Base-by-base conservation (phyloP, 2,329 filamentous ascomycete genomes). In the Lecanicillium sp. region DNA sequence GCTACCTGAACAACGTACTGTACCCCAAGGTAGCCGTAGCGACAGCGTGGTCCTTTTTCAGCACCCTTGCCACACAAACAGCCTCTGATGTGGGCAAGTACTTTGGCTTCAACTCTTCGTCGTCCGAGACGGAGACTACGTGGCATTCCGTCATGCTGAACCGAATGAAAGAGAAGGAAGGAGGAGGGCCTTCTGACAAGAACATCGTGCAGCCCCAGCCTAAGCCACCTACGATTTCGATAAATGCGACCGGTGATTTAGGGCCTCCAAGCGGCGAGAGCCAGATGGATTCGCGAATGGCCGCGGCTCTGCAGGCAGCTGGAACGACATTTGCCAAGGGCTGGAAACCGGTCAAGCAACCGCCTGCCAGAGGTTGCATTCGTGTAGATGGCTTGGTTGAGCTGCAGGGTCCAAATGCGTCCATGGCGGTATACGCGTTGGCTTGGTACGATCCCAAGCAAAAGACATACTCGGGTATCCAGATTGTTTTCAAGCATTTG, bases 401-500 rank as follows among this genome's bases (percentile, higher is more conserved):
- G 44, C 41, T 79, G 2, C 59, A 67, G 29, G 63, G 70, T 3
- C 52, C 66, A 2, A 63, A 56, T 16, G 65, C 65, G 1, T 60
- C 60, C 35, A 51, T 78, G 39, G 63, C 67, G 3, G 57, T 78
- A 11, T 70, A 76, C 43, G 72, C 74, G 3, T 42, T 56, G 9
- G 70, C 64, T 2, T 75, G 67, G 54, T 80, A 73, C 55, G 66
- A 80, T 49, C 74, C 75, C 2, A 71, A 74, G 51, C 67, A 64
- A 29, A 63, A 64, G 43, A 60, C 57, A 33, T 74, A 64, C 37
- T 62, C 58, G 43, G 51, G 50, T 20, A 54, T 62, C 12, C 50
- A 71, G 31, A 59, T 70, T 33, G 51, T 55, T n/a, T 47, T 73
- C 14, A 64, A 65, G 48, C 62, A 68, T 29, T 27, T 63, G 43